These are phyloP conservation scores for Toxicodendron radicans DNA, from an alignment of 345 rosid genomes.

Conservation along the genomic window DNA sequence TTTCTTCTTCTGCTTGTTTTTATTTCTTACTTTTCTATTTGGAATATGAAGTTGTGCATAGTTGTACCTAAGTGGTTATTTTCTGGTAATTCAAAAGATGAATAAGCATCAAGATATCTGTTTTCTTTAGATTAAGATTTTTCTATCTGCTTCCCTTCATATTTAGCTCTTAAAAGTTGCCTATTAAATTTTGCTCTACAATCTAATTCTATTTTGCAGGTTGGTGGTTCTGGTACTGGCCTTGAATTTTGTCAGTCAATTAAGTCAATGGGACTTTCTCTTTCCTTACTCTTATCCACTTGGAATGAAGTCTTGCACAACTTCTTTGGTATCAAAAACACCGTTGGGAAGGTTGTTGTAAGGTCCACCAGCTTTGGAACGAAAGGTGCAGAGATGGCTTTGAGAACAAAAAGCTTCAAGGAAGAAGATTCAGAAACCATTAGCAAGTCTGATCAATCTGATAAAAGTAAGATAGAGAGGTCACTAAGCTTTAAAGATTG, in stretches of 20 bases:
- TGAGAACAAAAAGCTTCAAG: conserved; percentile 39
- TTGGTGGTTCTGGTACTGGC: conserved; percentile 6
- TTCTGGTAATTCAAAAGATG: not conserved
- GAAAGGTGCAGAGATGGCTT: conserved; percentile 29
- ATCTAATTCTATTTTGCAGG: conserved; percentile 9
- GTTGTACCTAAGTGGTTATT: no score
- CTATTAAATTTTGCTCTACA: not conserved
- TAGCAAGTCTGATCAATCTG: conserved; percentile 18
- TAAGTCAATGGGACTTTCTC: conserved; percentile 51
- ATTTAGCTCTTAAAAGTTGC: not conserved
- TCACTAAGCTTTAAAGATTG: conserved; percentile 45
- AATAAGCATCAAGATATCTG: not conserved
- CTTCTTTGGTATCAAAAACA: conserved; percentile 31
- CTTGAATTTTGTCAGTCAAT: conserved; percentile 20
- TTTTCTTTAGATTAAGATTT: not conserved
- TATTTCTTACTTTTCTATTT: no score
- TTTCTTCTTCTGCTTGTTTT: not conserved
- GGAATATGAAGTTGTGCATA: no score
- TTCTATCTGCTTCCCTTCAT: not conserved
- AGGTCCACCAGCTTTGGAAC: conserved; percentile 35
- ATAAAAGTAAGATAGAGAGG: conserved; percentile 21
- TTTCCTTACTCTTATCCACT: conserved; percentile 42
- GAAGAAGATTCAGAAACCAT: conserved; percentile 22
- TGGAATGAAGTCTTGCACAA: conserved; percentile 42
- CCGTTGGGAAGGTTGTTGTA: conserved; percentile 24